A percentile compares a stretch with the other conserved stretches of the same genome.
These are phyloP conservation scores for Erythrophleum ivorense DNA, from an alignment of 331 rosid species.

Conservation along the genomic window DNA sequence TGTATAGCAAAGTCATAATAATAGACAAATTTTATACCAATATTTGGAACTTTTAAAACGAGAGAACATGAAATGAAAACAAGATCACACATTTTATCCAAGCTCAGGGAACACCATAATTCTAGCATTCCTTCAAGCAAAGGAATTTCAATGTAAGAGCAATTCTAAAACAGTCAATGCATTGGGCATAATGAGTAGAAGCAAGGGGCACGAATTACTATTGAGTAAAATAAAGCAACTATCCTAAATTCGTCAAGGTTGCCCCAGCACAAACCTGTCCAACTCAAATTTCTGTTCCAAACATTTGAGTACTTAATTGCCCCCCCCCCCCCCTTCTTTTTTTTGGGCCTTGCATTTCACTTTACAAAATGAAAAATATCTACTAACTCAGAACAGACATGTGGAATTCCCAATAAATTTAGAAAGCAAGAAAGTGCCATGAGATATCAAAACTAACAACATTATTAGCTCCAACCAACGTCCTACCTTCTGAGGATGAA, in stretches of 20 bases:
- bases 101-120: neutral
- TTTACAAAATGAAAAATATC: no score
- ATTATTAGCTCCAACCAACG: neutral
- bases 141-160: constrained; percentile 16
- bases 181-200: constrained; percentile 13
- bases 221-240: neutral
- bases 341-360: neutral
- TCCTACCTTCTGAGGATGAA: neutral
- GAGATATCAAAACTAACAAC: constrained; percentile 23
- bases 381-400: no score
- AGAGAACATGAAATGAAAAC: constrained; percentile 17
- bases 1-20: constrained; percentile 25
- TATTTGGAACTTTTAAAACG: constrained; percentile 21
- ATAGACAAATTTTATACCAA: constrained; percentile 23
- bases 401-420: constrained; percentile 11
- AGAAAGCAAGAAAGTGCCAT: neutral
- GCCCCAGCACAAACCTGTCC: neutral
- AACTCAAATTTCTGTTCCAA: neutral
- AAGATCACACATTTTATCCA: constrained; percentile 22
- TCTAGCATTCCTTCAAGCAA: neutral
- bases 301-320: no score
- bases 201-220: neutral
- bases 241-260: neutral
- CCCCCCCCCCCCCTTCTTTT: neutral
- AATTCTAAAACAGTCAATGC: constrained; percentile 4